Base-by-base conservation (phyloP, 139 green algal genomes). In the Chlorella sorokiniana region DNA sequence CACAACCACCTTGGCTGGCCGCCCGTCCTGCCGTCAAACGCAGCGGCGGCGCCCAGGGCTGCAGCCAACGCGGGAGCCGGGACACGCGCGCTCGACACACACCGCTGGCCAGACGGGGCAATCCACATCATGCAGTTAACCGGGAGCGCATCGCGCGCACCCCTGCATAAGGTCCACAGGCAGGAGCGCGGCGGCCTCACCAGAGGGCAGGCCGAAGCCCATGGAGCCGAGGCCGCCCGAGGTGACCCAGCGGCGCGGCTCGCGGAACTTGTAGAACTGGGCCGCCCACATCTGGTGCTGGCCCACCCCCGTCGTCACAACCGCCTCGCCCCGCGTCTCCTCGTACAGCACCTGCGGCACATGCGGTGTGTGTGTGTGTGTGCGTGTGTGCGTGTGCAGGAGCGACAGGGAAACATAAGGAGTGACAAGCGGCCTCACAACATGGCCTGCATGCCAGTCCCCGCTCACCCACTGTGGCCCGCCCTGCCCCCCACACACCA, bases 241-340 rank as follows among this genome's bases (percentile, higher is more conserved):
- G 33, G 93, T 97, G 31, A 95, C 88, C 93, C 93, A 98, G 25
- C 81, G 85, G 25, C 96, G 86, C 8, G 96, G 93, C 81, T 92
- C 82, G 22, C 78, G 64, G 84, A 95, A 96, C 22, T 91, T 90
- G 90, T 97, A 99, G 88, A 90, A 98, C 83, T 99, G 96, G 65
- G 96, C 97, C 6, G 94, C 93, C 92, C 93, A 99, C 97, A 99
- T 99, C 85, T 99, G 97, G 84, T 99, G 97, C 90, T 99, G 97
- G 0, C 97, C 97, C 42, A 99, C 97, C 23, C 97, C 97, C 0
- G 97, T 99, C 38, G 95, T 97, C 80, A 99, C 93, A 76, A 99
- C 94, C 31, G 95, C 97, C 44, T 99, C 90, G 29, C 97, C 97
- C 11, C 96, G 86, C 0, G 96, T 98, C 90, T 98, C 90, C 87